These are phyloP conservation scores for Escovopsis sp. DNA, from an alignment of 2,329 filamentous ascomycete genomes.

Conservation along the genomic window DNA sequence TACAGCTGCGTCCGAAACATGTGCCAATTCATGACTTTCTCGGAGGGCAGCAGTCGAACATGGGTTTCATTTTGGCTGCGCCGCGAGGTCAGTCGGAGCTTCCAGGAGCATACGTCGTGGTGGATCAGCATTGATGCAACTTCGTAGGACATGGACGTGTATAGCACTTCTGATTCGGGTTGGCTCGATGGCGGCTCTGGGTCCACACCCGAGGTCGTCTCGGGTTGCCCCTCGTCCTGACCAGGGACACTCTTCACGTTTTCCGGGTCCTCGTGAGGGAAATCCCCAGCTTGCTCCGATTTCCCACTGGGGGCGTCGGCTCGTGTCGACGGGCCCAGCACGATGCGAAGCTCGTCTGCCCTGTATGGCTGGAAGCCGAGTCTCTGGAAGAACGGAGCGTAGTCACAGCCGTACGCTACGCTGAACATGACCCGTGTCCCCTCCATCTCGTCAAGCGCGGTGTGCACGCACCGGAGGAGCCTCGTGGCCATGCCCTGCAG, in stretches of 20 bases:
- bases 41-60: slow-evolving; percentile 19
- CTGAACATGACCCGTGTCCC: slow-evolving; percentile 16
- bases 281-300: no score
- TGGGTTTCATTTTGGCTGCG: slow-evolving; percentile 15
- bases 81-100: slow-evolving; percentile 10
- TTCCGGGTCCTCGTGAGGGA: not conserved
- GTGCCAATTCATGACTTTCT: slow-evolving; percentile 18
- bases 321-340: slow-evolving; percentile 7
- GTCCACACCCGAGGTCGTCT: not conserved
- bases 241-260: not conserved
- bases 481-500: slow-evolving; percentile 20
- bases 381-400: slow-evolving; percentile 17
- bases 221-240: not conserved
- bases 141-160: no score
- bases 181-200: no score
- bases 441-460: slow-evolving; percentile 16
- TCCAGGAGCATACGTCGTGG: slow-evolving; percentile 11
- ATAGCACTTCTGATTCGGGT: no score
- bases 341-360: slow-evolving; percentile 19
- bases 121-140: slow-evolving; percentile 3
- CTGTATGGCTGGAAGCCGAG: slow-evolving; percentile 21
- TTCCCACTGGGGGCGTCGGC: no score
- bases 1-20: slow-evolving; percentile 16
- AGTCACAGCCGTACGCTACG: slow-evolving; percentile 20
- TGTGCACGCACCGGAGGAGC: slow-evolving; percentile 18